Conservation (phyloP, 1,284 basidiomycete species). For the Naganishia liquefaciens region DNA sequence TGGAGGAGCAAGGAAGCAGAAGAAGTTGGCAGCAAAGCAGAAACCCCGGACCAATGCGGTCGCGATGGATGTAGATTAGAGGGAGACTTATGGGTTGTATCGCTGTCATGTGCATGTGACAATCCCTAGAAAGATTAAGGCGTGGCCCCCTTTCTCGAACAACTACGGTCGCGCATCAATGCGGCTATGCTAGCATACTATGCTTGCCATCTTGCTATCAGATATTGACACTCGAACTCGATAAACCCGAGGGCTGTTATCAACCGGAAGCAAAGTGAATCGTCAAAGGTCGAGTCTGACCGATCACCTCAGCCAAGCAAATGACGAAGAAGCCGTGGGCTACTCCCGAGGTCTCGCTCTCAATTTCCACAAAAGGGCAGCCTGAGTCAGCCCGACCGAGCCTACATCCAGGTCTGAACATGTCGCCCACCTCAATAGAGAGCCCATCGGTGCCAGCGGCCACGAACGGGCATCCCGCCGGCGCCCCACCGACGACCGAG, state of each 20-base stretch:
- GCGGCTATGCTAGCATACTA: too few relatives aligned
- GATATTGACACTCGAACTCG: background rate
- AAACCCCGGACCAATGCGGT: background rate
- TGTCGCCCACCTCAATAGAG: conserved; percentile 13
- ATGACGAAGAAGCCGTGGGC: too few relatives aligned
- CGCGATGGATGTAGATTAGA: conserved; percentile 25
- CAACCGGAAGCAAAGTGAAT: too few relatives aligned
- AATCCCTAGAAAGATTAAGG: too few relatives aligned
- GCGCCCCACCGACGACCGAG: background rate
- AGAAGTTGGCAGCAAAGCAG: background rate
- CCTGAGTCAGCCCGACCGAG: too few relatives aligned
- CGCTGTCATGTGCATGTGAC: background rate
- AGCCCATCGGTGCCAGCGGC: background rate
- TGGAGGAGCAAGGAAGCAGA: conserved; percentile 2
- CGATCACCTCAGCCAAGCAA: background rate
- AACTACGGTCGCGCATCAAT: too few relatives aligned
- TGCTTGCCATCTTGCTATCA: background rate
- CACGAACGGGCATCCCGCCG: background rate
- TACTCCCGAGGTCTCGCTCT: too few relatives aligned
- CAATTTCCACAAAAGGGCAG: too few relatives aligned
- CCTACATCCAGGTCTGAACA: background rate
- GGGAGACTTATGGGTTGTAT: background rate
- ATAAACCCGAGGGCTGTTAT: too few relatives aligned
- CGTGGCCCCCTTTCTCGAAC: too few relatives aligned
- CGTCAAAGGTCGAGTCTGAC: background rate